A percentile compares a stretch with the other conserved stretches of the same genome.
These are phyloP conservation scores for Musa troglodytarum DNA, from an alignment of 176 grass and related monocot genomes.

Conservation along the genomic window DNA sequence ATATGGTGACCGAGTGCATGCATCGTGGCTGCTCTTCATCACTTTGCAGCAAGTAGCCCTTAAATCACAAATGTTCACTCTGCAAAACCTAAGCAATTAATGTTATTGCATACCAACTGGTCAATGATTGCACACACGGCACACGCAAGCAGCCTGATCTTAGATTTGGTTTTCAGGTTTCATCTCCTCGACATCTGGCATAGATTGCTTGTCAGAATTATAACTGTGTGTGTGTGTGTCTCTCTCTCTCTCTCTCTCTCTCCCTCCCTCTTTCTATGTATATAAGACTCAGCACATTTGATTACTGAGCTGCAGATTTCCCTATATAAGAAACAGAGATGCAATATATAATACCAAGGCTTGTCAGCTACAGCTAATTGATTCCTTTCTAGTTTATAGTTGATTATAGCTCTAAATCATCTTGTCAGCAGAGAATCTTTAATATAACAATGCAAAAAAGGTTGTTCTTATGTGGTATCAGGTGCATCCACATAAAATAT, in stretches of 20 bases:
- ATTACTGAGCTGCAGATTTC: slow-evolving; percentile 2
- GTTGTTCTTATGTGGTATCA: not conserved
- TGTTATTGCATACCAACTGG: not conserved
- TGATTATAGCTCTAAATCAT: not conserved
- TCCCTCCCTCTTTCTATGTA: not conserved
- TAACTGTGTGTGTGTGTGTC: too few species aligned
- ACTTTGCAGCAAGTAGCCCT: too few species aligned
- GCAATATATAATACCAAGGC: not conserved
- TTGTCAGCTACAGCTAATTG: slow-evolving; percentile 4
- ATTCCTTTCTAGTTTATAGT: not conserved
- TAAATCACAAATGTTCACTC: too few species aligned
- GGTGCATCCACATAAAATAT: not conserved
- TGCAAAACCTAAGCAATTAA: not conserved
- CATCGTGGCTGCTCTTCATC: not conserved
- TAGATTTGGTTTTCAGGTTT: slow-evolving; percentile 1
- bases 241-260: too few species aligned
- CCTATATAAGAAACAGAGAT: not conserved
- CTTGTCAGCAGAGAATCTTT: not conserved
- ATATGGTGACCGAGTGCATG: not conserved
- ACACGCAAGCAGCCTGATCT: not conserved
- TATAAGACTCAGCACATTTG: not conserved
- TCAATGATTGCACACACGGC: not conserved
- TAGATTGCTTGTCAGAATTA: too few species aligned
- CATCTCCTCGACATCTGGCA: not conserved
- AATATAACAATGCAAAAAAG: not conserved